Percentiles rank a stretch among this genome's conserved stretches.
These are phyloP conservation scores for Euryodendron excelsum DNA, from an alignment of 148 eudicot genomes.

Conservation along the genomic window DNA sequence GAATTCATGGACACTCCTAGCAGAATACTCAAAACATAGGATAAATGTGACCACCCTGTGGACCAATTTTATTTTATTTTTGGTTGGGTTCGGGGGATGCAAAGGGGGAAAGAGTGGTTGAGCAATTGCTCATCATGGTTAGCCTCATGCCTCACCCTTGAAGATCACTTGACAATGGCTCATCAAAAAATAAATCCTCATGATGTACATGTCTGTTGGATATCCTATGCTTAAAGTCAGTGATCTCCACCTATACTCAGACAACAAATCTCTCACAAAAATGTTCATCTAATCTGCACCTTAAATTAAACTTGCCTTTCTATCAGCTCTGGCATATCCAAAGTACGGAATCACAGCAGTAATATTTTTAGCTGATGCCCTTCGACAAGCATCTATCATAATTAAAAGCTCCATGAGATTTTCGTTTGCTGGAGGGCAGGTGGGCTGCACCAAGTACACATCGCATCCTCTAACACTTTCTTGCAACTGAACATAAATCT, in stretches of 20 bases:
- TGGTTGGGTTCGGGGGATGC: not conserved
- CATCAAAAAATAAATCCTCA: not conserved
- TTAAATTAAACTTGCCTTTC: conserved; percentile 51
- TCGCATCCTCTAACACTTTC: conserved; percentile 98
- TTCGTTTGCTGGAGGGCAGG: conserved; percentile 95
- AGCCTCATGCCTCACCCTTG: not conserved
- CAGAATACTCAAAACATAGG: not conserved
- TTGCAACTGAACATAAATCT: conserved; percentile 91
- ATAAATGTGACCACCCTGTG: not conserved
- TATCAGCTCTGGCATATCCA: conserved; percentile 98
- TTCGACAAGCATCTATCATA: conserved; percentile 95
- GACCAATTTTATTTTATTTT: not conserved
- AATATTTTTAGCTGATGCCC: conserved; percentile 93
- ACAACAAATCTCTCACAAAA: not conserved
- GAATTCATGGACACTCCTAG: not conserved
- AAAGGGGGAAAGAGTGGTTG: conserved; percentile 2
- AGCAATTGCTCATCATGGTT: not conserved
- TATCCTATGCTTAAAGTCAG: not conserved
- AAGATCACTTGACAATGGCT: not conserved
- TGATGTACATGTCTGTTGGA: not conserved
- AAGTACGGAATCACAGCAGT: conserved; percentile 97
- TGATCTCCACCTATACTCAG: not conserved
- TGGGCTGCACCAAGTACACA: conserved; percentile 90
- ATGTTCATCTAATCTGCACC: not conserved
- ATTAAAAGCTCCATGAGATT: conserved; percentile 90